phyloP scores from a whole-genome alignment of 352 stramenopile genomes.

The Phytopythium cucurbitacearum region DNA sequence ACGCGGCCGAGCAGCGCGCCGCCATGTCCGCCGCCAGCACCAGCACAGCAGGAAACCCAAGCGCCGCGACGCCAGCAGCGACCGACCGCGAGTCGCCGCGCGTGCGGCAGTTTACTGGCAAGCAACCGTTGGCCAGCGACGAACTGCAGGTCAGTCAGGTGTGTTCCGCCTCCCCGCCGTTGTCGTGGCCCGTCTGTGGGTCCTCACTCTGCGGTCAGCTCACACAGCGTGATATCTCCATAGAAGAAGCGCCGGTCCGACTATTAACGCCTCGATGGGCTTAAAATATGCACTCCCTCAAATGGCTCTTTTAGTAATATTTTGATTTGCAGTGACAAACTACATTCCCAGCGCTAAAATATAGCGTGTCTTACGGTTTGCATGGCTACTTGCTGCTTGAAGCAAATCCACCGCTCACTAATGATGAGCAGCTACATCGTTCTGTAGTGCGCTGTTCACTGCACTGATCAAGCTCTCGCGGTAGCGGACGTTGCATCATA shows the following conservation, averaged over 20 bases:
- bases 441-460: no score
- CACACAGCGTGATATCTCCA: conserved; percentile 10
- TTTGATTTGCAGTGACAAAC: no score
- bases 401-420: no score
- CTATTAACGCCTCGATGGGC: conserved; percentile 23
- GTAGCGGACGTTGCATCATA: no score
- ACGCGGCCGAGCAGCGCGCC: conserved; percentile 22
- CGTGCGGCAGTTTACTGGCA: conserved; percentile 39
- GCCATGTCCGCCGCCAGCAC: conserved; percentile 2
- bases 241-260: conserved; percentile 63
- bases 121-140: conserved; percentile 40
- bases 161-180: conserved; percentile 16
- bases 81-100: conserved; percentile 11
- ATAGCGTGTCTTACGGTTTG: no score
- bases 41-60: not conserved
- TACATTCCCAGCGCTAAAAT: no score
- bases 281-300: not conserved
- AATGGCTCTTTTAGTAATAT: not conserved
- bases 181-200: not conserved
- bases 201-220: not conserved
- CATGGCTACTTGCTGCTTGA: no score
- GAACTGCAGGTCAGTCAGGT: conserved; percentile 72
- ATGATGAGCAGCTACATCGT: no score
- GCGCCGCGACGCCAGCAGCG: conserved; percentile 10
- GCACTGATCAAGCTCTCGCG: no score